phyloP scores from a whole-genome alignment of 176 grass and related monocot species.

The Otatea glauca region DNA sequence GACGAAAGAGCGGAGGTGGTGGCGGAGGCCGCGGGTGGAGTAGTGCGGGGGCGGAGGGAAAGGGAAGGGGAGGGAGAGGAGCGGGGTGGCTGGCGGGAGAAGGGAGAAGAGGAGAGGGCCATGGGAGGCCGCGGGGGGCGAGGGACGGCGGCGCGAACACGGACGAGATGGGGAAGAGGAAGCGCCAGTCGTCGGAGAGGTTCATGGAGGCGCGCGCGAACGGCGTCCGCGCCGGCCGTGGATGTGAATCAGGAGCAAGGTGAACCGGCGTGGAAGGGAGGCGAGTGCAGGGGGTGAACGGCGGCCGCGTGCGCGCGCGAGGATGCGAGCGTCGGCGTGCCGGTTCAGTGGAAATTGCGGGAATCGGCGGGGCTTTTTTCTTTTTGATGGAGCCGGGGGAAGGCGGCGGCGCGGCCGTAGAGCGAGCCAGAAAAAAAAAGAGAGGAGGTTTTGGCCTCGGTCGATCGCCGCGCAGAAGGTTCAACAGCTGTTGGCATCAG shows the following conservation, averaged over 20 bases:
- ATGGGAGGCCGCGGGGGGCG: constrained; percentile 26
- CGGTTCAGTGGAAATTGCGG: neutral
- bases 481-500: too few species aligned
- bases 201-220: constrained; percentile 26
- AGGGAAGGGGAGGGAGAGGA: constrained; percentile 34
- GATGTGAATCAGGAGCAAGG: too few species aligned
- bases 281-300: neutral
- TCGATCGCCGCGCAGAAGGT: too few species aligned
- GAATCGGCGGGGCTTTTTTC: too few species aligned
- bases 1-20: constrained; percentile 48
- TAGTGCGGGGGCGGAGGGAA: neutral
- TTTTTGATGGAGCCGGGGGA: too few species aligned
- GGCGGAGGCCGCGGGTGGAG: constrained; percentile 20
- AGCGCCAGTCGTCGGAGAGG: constrained; percentile 58
- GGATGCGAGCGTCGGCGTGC: neutral
- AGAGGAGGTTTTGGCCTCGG: too few species aligned
- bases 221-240: too few species aligned
- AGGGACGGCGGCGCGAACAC: constrained; percentile 47
- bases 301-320: neutral
- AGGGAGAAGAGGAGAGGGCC: constrained; percentile 46
- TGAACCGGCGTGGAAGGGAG: neutral
- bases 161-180: constrained; percentile 49
- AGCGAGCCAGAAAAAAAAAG: too few species aligned
- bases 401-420: too few species aligned
- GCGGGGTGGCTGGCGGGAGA: neutral